Conservation (phyloP, 2,329 filamentous ascomycete species). For the Colletotrichum brevisporum region DNA sequence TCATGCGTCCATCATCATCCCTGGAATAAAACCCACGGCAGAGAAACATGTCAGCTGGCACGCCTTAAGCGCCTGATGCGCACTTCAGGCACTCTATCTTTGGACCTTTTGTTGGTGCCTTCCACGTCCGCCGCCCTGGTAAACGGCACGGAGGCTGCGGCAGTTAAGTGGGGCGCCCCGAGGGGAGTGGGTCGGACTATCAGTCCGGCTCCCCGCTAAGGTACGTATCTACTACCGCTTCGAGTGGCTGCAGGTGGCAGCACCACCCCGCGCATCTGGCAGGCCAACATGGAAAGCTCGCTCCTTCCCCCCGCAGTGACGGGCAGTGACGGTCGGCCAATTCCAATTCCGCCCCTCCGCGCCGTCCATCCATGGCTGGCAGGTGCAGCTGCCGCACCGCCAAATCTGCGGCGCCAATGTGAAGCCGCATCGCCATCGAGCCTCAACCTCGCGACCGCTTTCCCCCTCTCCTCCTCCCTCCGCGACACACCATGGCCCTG, state of each 20-base stretch:
- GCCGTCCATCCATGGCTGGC: not conserved
- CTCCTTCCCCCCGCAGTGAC: not conserved
- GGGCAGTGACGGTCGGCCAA: constrained; percentile 18
- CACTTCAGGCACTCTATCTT: not conserved
- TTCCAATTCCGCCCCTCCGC: constrained; percentile 28
- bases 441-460: constrained; percentile 1
- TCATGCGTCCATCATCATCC: not conserved
- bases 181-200: not conserved
- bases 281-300: not conserved
- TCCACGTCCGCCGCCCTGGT: constrained; percentile 14
- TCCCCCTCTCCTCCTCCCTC: not conserved
- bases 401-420: not conserved
- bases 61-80: not conserved
- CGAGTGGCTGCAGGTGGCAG: not conserved
- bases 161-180: not conserved
- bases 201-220: constrained; percentile 2
- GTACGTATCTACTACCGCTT: not conserved
- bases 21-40: not conserved
- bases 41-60: constrained; percentile 4
- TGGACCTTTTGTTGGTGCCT: not conserved
- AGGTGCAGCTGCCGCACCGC: no score
- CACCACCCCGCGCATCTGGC: not conserved
- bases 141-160: constrained; percentile 20
- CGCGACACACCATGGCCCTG: constrained; percentile 59
- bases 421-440: constrained; percentile 11